Evolutionary conservation across 2,329 filamentous ascomycete genomes (phyloP), one percentile per base, ranked within the genome.

Genomic region (Aspergillus texensis): DNA sequence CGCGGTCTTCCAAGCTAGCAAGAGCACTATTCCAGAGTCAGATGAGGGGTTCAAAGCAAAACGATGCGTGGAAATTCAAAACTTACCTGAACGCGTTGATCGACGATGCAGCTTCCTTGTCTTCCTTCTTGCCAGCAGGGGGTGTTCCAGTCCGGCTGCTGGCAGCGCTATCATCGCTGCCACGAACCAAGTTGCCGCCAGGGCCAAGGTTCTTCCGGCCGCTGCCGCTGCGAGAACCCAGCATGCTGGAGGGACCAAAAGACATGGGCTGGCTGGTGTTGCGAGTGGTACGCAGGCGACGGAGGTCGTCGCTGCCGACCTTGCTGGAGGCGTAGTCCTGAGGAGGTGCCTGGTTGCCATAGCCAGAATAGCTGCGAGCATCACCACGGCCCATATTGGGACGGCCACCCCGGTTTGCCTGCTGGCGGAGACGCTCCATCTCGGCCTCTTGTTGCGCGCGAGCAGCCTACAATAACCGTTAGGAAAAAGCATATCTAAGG

Each of bases 71-170:
- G 14, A 4, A 4, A n/a, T 26, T n/a, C 19, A 12, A 24, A 66
- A 71, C 90, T 85, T 88, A 97, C 94, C 93, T 94, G 83, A 97
- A 99, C 71, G 94, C 90, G 84, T 99, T 99, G 70, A 89, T 88
- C 74, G 91, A 91, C 64, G 88, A 90, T 59, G 86, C 85, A 72
- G 86, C 86, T 66, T 84, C 81, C 75, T 86, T 85, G 66, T 85
- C 81, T 70, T 88, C 84, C 78, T 89, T 88, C 71, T 88, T 87
- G 72, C 84, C 83, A 28, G 84, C 84, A 53, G 93, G 91, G 61
- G 94, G 94, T 56, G 94, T 98, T 72, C 91, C 92, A 61, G 93
- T 96, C 70, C 95, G 89, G 64, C 94, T 97, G 61, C 93, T 96
- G 70, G 90, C 88, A 71, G 88, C 91, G 65, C 94, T 97, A 71